Percentiles rank a stretch among this genome's conserved stretches.
Evolutionary conservation across 2,329 filamentous ascomycete genomes (phyloP).

Genomic region (Sclerotinia sclerotiorum): DNA sequence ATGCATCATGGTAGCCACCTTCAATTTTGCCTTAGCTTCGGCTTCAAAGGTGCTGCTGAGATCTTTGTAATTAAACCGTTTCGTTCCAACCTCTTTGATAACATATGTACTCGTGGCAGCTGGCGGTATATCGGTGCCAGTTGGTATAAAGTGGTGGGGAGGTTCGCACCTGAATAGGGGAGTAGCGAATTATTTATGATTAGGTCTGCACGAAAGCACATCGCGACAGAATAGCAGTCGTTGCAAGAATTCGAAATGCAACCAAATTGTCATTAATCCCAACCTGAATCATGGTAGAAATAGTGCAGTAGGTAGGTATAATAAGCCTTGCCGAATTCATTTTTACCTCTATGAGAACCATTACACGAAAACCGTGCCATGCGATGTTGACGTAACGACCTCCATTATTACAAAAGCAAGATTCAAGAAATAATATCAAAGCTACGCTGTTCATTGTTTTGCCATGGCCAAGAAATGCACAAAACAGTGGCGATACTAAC

Average conservation of each 20-base stretch:
- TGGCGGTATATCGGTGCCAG: constrained; percentile 3
- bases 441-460: neutral
- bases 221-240: neutral
- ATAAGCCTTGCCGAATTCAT: neutral
- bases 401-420: neutral
- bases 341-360: neutral
- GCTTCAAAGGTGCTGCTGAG: neutral
- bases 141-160: neutral
- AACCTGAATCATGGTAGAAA: neutral
- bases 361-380: neutral
- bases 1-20: neutral
- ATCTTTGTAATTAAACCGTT: neutral
- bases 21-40: constrained; percentile 8
- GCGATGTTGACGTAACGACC: neutral
- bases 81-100: neutral
- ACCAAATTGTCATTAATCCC: no score
- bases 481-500: neutral
- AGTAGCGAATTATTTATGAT: neutral
- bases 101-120: neutral
- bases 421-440: neutral
- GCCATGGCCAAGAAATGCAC: neutral
- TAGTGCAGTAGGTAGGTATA: neutral
- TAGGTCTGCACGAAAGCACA: neutral
- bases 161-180: neutral
- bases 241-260: neutral